Conservation (phyloP, 1,284 basidiomycete species). For the Athelia psychrophila region DNA sequence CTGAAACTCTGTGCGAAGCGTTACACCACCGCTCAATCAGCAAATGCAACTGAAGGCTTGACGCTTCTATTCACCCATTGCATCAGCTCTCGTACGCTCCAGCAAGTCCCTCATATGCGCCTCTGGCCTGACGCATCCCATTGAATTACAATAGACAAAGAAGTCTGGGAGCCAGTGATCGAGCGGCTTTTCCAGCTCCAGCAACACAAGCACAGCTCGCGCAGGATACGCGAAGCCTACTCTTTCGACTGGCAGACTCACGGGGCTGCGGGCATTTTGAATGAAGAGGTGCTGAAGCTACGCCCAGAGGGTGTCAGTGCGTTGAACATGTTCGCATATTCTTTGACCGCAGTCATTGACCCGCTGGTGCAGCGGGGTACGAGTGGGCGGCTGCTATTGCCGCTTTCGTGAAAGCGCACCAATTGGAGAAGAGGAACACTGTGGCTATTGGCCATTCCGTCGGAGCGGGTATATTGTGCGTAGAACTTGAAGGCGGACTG, state of each 20-base stretch:
- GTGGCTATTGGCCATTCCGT: slow-evolving; percentile 44
- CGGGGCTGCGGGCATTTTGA: slow-evolving; percentile 47
- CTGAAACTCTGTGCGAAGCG: slow-evolving; percentile 23
- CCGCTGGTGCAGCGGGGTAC: slow-evolving; percentile 28
- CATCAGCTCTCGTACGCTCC: slow-evolving; percentile 29
- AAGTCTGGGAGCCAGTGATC: slow-evolving; percentile 22
- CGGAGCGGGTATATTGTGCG: slow-evolving; percentile 40
- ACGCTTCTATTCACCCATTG: slow-evolving; percentile 26
- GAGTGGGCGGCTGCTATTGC: slow-evolving; percentile 38
- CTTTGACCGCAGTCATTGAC: not conserved
- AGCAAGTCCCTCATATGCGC: not conserved
- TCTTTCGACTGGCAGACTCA: slow-evolving; percentile 25
- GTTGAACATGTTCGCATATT: slow-evolving; percentile 11
- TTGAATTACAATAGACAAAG: slow-evolving; percentile 15
- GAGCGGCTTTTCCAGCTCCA: slow-evolving; percentile 14
- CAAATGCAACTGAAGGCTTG: slow-evolving; percentile 15
- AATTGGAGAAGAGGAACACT: slow-evolving; percentile 33
- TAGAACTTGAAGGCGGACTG: slow-evolving; percentile 10
- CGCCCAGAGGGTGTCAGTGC: slow-evolving; percentile 34
- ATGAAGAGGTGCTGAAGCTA: slow-evolving; percentile 31
- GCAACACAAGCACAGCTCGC: slow-evolving; percentile 8
- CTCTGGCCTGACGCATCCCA: not conserved
- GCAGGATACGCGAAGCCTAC: slow-evolving; percentile 22
- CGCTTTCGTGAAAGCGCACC: slow-evolving; percentile 30
- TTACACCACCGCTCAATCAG: slow-evolving; percentile 13